Evolutionary conservation across 495 filamentous ascomycete species (phyloP).

Genomic region (Entonaema liquescens): DNA sequence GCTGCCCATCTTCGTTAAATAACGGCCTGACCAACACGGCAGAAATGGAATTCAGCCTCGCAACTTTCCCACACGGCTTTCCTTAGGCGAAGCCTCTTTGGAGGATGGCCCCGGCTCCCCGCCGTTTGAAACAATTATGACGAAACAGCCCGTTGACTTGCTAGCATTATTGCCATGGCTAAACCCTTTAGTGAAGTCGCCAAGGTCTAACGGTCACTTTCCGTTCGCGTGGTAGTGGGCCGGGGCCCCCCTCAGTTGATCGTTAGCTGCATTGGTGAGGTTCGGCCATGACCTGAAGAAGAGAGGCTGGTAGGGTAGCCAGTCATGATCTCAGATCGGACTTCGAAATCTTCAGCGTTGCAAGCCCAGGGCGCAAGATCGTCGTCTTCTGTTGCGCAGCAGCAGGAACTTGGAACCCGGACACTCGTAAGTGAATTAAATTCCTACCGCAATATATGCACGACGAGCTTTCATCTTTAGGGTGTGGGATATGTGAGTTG

Average conservation of each 20-base stretch:
- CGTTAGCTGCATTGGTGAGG: constrained; percentile 33
- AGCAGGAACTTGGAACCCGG: constrained; percentile 5
- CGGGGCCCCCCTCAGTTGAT: constrained; percentile 17
- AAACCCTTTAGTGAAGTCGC: constrained; percentile 19
- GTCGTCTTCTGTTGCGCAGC: constrained; percentile 3
- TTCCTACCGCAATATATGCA: not conserved
- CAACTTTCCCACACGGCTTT: constrained; percentile 13
- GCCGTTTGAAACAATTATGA: constrained; percentile 33
- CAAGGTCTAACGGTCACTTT: constrained; percentile 23
- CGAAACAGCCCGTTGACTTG: constrained; percentile 30
- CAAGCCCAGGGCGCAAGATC: constrained; percentile 21
- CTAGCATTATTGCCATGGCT: constrained; percentile 11
- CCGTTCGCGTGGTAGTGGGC: constrained; percentile 38
- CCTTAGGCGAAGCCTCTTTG: constrained; percentile 9
- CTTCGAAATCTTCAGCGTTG: constrained; percentile 21
- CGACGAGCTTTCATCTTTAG: not conserved
- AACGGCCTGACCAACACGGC: not conserved
- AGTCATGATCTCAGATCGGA: constrained; percentile 24
- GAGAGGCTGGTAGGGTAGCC: constrained; percentile 26
- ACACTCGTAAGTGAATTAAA: constrained; percentile 7
- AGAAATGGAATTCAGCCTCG: constrained; percentile 24
- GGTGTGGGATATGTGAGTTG: not conserved
- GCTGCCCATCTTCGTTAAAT: not conserved
- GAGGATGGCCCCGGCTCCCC: constrained; percentile 29
- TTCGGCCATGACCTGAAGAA: constrained; percentile 27